phyloP scores from a whole-genome alignment of 129 eudicot genomes.

The Artemisia annua region DNA sequence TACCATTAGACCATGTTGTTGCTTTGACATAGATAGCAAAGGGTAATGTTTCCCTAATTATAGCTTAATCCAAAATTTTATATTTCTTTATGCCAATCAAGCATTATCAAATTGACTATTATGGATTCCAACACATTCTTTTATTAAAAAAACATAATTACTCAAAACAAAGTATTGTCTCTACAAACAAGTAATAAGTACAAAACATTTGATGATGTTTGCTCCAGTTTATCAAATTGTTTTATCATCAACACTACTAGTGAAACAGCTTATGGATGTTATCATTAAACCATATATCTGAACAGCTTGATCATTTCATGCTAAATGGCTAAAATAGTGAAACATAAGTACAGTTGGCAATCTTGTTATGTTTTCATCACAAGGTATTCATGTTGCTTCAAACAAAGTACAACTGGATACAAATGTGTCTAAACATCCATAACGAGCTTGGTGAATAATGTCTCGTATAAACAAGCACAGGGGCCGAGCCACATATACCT shows the following conservation, averaged over 20 bases:
- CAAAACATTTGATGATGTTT: not conserved
- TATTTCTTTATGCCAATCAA: slow-evolving; percentile 2
- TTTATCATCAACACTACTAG: too few relatives aligned
- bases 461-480: too few relatives aligned
- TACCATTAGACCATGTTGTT: too few relatives aligned
- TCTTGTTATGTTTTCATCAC: not conserved
- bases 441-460: too few relatives aligned
- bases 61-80: not conserved
- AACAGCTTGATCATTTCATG: too few relatives aligned
- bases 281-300: too few relatives aligned
- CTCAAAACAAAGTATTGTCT: too few relatives aligned
- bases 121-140: slow-evolving; percentile 4
- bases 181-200: not conserved
- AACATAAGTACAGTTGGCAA: not conserved
- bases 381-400: not conserved
- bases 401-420: not conserved
- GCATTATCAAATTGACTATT: not conserved
- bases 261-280: too few relatives aligned
- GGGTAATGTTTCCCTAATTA: not conserved
- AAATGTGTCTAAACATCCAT: not conserved
- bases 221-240: not conserved
- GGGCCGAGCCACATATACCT: too few relatives aligned
- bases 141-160: not conserved
- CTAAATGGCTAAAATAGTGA: too few relatives aligned
- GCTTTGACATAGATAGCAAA: not conserved